Percentiles rank a stretch among this genome's conserved stretches.
These are phyloP conservation scores for Populus hybrid DNA, from an alignment of 441 rosid genomes.

Conservation along the genomic window DNA sequence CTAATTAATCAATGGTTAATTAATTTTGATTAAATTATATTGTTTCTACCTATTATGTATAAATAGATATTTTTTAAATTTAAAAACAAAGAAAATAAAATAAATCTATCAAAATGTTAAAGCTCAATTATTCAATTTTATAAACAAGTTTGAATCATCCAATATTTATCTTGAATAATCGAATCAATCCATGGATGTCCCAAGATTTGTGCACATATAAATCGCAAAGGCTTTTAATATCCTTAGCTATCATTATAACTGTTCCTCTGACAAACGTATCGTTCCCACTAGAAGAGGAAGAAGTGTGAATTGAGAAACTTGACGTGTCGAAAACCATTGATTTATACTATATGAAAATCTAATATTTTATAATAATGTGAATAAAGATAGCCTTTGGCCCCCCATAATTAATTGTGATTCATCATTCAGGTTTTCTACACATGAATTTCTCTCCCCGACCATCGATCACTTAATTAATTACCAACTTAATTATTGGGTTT, in stretches of 20 bases:
- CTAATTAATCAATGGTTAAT: too few relatives aligned
- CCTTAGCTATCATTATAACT: background rate
- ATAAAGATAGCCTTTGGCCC: background rate
- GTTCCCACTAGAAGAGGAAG: background rate
- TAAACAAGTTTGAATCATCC: too few relatives aligned
- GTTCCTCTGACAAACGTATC: background rate
- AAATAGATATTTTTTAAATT: too few relatives aligned
- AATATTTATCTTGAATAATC: too few relatives aligned
- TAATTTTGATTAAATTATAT: too few relatives aligned
- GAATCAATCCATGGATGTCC: too few relatives aligned
- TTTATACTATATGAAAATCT: background rate
- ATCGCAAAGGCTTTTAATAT: background rate
- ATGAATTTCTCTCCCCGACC: background rate
- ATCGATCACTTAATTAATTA: background rate
- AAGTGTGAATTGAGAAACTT: background rate
- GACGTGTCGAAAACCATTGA: background rate
- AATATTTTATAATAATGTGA: background rate
- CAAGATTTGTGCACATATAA: too few relatives aligned
- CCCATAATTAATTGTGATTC: conserved; percentile 13
- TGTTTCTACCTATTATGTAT: too few relatives aligned
- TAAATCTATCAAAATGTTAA: too few relatives aligned
- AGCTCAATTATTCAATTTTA: too few relatives aligned
- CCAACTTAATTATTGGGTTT: background rate
- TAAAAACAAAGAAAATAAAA: too few relatives aligned
- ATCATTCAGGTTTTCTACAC: background rate